These are phyloP conservation scores for Botrytis elliptica DNA, from an alignment of 2,329 filamentous ascomycete species.

Conservation along the genomic window DNA sequence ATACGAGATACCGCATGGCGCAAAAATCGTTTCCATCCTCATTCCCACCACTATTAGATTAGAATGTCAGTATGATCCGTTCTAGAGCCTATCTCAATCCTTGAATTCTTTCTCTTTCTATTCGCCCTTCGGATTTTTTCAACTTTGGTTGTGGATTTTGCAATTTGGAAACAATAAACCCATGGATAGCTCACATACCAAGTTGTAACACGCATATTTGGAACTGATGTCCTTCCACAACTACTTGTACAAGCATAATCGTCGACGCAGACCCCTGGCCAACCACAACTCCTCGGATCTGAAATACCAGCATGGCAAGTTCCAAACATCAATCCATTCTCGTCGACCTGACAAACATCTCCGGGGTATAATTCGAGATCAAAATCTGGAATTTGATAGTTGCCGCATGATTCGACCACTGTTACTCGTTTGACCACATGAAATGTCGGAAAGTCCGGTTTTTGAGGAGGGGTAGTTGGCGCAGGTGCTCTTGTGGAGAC, in stretches of 20 bases:
- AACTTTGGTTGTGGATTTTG: background rate
- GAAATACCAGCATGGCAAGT: background rate
- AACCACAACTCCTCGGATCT: slow-evolving; percentile 2
- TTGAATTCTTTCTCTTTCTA: no score
- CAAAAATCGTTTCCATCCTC: background rate
- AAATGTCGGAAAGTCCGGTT: background rate
- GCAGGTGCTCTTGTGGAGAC: background rate
- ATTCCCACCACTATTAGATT: background rate
- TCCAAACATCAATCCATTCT: slow-evolving; percentile 13
- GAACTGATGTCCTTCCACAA: slow-evolving; percentile 17
- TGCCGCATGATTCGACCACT: background rate
- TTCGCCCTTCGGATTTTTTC: background rate
- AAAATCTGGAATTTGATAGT: slow-evolving; percentile 1
- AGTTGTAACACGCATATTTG: background rate
- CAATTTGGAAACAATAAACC: background rate
- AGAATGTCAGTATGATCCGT: background rate
- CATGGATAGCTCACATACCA: slow-evolving; percentile 10
- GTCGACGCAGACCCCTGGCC: slow-evolving; percentile 11
- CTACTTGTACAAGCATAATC: background rate
- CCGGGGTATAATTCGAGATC: background rate
- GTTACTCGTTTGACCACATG: background rate
- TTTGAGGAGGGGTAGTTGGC: background rate
- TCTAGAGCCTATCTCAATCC: background rate
- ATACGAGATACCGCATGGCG: slow-evolving; percentile 9
- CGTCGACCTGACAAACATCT: background rate